phyloP scores from a whole-genome alignment of 495 filamentous ascomycete species.

The Stereocaulon alpinum region DNA sequence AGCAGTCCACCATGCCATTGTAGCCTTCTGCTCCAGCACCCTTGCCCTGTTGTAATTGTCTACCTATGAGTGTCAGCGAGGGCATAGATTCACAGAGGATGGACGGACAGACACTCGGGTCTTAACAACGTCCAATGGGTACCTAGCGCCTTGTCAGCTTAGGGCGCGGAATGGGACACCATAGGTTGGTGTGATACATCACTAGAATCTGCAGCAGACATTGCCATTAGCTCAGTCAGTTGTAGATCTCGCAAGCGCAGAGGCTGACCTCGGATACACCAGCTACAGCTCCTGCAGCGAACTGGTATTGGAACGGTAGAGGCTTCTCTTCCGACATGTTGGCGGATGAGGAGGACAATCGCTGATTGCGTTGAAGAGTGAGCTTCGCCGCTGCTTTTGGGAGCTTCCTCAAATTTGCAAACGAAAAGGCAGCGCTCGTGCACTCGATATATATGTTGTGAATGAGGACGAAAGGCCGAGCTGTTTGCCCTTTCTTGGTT shows the following conservation, averaged over 20 bases:
- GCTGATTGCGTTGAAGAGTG: background rate
- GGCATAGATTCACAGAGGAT: background rate
- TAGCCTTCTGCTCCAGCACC: slow-evolving; percentile 64
- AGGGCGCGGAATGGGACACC: background rate
- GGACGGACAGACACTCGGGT: slow-evolving; percentile 69
- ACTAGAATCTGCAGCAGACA: slow-evolving; percentile 57
- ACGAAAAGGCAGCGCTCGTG: background rate
- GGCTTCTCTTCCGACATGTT: slow-evolving; percentile 61
- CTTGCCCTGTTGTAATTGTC: slow-evolving; percentile 74
- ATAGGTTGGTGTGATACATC: slow-evolving; percentile 47
- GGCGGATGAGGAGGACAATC: slow-evolving; percentile 6
- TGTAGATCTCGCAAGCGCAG: no score
- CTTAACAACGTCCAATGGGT: slow-evolving; percentile 97
- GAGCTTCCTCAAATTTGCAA: background rate
- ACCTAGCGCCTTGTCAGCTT: slow-evolving; percentile 46
- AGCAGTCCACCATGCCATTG: slow-evolving; percentile 95
- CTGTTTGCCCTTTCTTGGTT: background rate
- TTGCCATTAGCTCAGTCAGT: slow-evolving; percentile 26
- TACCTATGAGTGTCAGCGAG: slow-evolving; percentile 28
- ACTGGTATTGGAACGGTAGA: slow-evolving; percentile 77
- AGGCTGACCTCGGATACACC: slow-evolving; percentile 75
- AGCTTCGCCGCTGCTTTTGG: background rate
- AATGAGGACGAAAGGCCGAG: background rate
- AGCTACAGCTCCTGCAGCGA: slow-evolving; percentile 78
- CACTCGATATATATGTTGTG: no score